Conservation (phyloP, 345 rosid species). For the Pugionium cornutum region DNA sequence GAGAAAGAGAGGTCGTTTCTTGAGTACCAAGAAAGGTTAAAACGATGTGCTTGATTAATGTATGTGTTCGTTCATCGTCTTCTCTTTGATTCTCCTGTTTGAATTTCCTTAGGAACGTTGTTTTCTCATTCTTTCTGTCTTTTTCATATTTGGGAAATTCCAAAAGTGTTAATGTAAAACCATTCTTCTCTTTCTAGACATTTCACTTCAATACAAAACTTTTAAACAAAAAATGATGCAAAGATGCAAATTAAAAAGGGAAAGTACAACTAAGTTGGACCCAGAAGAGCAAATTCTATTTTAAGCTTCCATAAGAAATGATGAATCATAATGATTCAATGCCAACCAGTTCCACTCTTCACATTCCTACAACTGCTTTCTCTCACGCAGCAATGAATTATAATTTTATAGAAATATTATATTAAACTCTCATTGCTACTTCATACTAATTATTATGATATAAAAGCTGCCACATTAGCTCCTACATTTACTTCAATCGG, state of each 20-base stretch:
- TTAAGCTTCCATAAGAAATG: slow-evolving; percentile 24
- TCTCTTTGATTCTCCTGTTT: slow-evolving; percentile 5
- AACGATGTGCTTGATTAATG: slow-evolving; percentile 50
- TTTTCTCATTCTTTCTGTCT: slow-evolving; percentile 14
- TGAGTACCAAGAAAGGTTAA: slow-evolving; percentile 73
- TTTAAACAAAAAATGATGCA: slow-evolving; percentile 1
- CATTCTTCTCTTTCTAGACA: not conserved
- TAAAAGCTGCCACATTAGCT: slow-evolving; percentile 20
- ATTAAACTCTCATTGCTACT: not conserved
- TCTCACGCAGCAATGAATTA: slow-evolving; percentile 1
- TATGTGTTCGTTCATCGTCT: not conserved
- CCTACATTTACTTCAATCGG: slow-evolving; percentile 25
- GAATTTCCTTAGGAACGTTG: slow-evolving; percentile 21
- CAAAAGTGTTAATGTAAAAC: slow-evolving; percentile 3
- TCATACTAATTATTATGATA: not conserved
- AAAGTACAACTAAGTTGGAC: slow-evolving; percentile 36
- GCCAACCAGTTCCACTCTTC: slow-evolving; percentile 39
- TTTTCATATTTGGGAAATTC: slow-evolving; percentile 4
- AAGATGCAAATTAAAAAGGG: slow-evolving; percentile 5
- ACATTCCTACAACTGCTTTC: not conserved
- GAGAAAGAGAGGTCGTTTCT: slow-evolving; percentile 62
- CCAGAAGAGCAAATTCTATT: slow-evolving; percentile 25
- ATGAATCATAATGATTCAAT: slow-evolving; percentile 37
- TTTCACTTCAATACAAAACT: not conserved
- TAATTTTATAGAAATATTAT: slow-evolving; percentile 4